Evolutionary conservation across 371 early-diverging fungal species (phyloP), one percentile per base, ranked within the genome.

Genomic region (Chytridium lagenaria): DNA sequence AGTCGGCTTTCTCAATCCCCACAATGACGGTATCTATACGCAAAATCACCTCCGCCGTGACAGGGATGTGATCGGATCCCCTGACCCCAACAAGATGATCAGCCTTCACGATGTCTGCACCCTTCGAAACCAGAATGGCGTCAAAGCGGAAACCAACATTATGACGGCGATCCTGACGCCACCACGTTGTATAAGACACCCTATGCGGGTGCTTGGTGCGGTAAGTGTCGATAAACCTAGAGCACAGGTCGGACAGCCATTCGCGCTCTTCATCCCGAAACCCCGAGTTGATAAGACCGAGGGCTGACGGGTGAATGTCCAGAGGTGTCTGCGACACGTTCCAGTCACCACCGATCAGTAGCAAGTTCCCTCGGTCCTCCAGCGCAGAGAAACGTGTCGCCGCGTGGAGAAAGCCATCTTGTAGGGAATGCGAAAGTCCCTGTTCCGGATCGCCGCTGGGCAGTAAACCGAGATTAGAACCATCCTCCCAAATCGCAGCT

Each of bases 21-120:
- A 3, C 33, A 28, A 34, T 3, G 22, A 31, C 2, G 31, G 33
- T 16, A 28, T 22, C 44, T 5, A 33, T 40, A 26, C 26, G 16
- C 52, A 51, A 49, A 31, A 33, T 15, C 52, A 69, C 55, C 55
- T 16, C 31, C 7, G 52, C 69, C 16, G 12, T 33, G n/a, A 69
- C 69, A 16, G 69, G 69, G 5, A 69, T 52, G 38, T 69, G 69
- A 33, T 55, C 69, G 3, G 69, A 69, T 2, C 69, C 50, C 34
- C 30, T 23, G 31, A 51, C 16, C 50, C 55, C 33, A 28, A 51
- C 23, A 69, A 69, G 23, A 34, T 69, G 69, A 15, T 69, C 69
- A 1, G 69, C 50, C 26, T 50, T 34, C 1, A 31, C 2, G 2
- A 69, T 38, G 3, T 12, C 34, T 3, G 51, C 50, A 16, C 12